Base-by-base conservation (phyloP, 805 yeast species). In the Candida verbasci region DNA sequence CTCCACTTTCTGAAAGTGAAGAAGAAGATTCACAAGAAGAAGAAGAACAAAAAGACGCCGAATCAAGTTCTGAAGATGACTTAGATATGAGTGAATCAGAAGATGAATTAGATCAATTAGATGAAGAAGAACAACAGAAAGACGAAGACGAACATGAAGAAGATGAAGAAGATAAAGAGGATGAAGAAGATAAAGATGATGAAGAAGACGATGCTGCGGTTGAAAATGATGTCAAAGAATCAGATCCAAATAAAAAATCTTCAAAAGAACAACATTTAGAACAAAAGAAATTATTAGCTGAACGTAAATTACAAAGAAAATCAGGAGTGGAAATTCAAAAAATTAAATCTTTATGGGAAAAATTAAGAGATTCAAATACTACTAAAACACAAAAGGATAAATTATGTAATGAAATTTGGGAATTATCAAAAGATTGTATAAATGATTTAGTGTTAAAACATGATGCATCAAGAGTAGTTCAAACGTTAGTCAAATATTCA, bases 381-480 rank as follows among this genome's bases (percentile, higher is more conserved):
- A 84, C 95, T 32, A 80, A 83, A 48, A 80, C 73, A 41, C 72
- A 79, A 11, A 78, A 96, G 58, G 82, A 81, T 44, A 82, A 82
- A 59, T 68, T 88, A 35, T 78, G 89, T 48, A 73, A 82, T 49
- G 91, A 89, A 62, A 79, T 86, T 30, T 89, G 96, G 96, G 80
- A 73, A 17, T 71, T 86, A 42, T 70, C 94, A 34, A 77, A 83
- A 50, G 87, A 82, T 51, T 78, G 80, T 35, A 73, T 88, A 39
- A 76, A 76, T 44, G 97, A 91, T 51, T 72, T 91, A 47, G 96
- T 91, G 23, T 60, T 91, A 65, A 88, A 93, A 68, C 98, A 91
- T 56, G 97, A 91, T 69, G 91, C 97, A 8, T 86, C 96, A 17
- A 78, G 98, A 66, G 91, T 91, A 38, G 94, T 91, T 28, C 98